Conservation (phyloP, 2,329 filamentous ascomycete genomes). For the Coniochaeta hoffmannii region DNA sequence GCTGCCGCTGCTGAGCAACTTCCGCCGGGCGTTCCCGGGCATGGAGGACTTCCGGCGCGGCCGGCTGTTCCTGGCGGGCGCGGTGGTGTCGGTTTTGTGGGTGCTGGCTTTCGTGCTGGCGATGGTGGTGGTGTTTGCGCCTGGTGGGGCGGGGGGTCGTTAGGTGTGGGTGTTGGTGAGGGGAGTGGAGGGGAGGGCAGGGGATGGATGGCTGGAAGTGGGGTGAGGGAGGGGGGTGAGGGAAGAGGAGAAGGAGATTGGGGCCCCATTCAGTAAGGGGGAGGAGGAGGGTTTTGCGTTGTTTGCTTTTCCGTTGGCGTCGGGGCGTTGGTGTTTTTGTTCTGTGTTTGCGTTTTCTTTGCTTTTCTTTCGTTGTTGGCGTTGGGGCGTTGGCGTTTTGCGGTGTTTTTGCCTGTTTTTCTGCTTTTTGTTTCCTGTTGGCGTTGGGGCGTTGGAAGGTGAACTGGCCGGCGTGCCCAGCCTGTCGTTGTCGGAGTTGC, state of each 20-base stretch:
- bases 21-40: background rate
- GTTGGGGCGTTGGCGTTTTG: too few species aligned
- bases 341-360: background rate
- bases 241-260: too few species aligned
- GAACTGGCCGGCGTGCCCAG: background rate
- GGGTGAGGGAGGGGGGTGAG: too few species aligned
- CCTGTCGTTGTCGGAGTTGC: background rate
- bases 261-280: background rate
- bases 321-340: background rate
- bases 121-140: background rate
- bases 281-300: background rate
- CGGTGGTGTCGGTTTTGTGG: background rate
- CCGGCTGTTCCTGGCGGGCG: background rate
- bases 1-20: background rate
- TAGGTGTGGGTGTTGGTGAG: background rate
- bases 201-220: too few species aligned
- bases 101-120: background rate
- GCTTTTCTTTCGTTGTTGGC: background rate
- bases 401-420: background rate
- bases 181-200: too few species aligned
- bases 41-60: background rate
- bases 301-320: background rate
- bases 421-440: background rate
- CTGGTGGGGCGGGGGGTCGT: background rate
- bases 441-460: background rate